These are phyloP conservation scores for Boletus hoseneyae DNA, from an alignment of 1,284 basidiomycete genomes.

Conservation along the genomic window DNA sequence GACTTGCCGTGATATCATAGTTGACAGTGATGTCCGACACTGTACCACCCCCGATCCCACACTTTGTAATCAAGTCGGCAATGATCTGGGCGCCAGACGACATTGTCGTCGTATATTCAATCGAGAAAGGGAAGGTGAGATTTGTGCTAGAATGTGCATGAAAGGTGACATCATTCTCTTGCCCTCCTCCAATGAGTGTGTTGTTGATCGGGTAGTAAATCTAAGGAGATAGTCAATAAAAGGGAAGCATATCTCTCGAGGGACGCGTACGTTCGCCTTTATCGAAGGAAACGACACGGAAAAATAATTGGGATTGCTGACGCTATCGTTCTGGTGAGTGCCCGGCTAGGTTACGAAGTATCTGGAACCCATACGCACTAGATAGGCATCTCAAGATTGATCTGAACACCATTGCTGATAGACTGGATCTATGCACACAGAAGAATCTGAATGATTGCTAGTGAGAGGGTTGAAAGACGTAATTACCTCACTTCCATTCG, in stretches of 20 bases:
- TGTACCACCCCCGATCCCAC: constrained; percentile 52
- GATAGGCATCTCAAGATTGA: constrained; percentile 69
- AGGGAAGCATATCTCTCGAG: background rate
- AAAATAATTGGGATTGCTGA: constrained; percentile 87
- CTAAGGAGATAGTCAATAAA: constrained; percentile 34
- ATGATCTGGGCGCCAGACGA: constrained; percentile 65
- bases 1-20: constrained; percentile 63
- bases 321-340: constrained; percentile 42
- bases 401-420: constrained; percentile 45
- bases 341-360: constrained; percentile 1
- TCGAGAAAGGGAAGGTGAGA: constrained; percentile 78
- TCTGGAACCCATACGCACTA: constrained; percentile 41
- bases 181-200: constrained; percentile 62
- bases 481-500: constrained; percentile 43
- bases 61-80: constrained; percentile 63
- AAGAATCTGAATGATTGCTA: constrained; percentile 4
- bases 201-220: constrained; percentile 74
- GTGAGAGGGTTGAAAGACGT: constrained; percentile 4
- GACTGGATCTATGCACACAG: constrained; percentile 37
- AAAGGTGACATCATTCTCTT: constrained; percentile 61
- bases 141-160: constrained; percentile 62
- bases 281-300: constrained; percentile 68
- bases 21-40: constrained; percentile 58
- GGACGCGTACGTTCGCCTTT: constrained; percentile 51
- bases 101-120: constrained; percentile 63